A percentile compares a stretch with the other conserved stretches of the same genome.
Evolutionary conservation across 2,329 filamentous ascomycete species (phyloP).

Genomic region (Beauveria sp.): DNA sequence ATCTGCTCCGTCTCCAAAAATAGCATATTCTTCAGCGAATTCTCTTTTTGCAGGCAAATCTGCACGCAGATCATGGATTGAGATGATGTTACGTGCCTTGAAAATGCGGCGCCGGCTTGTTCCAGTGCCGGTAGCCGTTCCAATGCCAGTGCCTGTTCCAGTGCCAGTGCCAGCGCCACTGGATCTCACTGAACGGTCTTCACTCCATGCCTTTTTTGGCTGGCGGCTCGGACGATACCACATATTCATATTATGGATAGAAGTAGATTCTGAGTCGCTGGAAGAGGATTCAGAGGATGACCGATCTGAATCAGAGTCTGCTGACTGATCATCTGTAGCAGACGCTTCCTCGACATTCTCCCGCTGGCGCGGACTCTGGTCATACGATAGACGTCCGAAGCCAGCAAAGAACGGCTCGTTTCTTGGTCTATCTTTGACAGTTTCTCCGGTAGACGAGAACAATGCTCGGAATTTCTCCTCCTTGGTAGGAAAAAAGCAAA

Average conservation of each 20-base stretch:
- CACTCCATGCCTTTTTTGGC: constrained; percentile 48
- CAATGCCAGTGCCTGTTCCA: constrained; percentile 46
- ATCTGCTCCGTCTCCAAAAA: constrained; percentile 74
- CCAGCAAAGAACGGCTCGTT: constrained; percentile 50
- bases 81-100: constrained; percentile 60
- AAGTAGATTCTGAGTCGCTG: constrained; percentile 56
- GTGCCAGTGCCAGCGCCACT: constrained; percentile 54
- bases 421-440: constrained; percentile 40
- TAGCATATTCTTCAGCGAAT: constrained; percentile 71
- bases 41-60: constrained; percentile 71
- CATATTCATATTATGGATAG: constrained; percentile 49
- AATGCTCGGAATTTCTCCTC: constrained; percentile 50
- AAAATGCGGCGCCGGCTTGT: constrained; percentile 40
- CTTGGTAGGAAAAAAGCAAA: constrained; percentile 63
- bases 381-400: constrained; percentile 47
- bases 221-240: constrained; percentile 48
- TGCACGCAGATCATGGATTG: constrained; percentile 61
- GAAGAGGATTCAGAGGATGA: constrained; percentile 44
- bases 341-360: constrained; percentile 43
- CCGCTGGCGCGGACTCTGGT: constrained; percentile 40
- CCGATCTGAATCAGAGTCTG: constrained; percentile 35
- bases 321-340: constrained; percentile 42
- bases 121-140: constrained; percentile 38
- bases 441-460: constrained; percentile 39
- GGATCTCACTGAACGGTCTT: constrained; percentile 49